Evolutionary conservation across 257 asterid species (phyloP), one percentile per base, ranked within the genome.

Genomic region (Solanum rostratum): DNA sequence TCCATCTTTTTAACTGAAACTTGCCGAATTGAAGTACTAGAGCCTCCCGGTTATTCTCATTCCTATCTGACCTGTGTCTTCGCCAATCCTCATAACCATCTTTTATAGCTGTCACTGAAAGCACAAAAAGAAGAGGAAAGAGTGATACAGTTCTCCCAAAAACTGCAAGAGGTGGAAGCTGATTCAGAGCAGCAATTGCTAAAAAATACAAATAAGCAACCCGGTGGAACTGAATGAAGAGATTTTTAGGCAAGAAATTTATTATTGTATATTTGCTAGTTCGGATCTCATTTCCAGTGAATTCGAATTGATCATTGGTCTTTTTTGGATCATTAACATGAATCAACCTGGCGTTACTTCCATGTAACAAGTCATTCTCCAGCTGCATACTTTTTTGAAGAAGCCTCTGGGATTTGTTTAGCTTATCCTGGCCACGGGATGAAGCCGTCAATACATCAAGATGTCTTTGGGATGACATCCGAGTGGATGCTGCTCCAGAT

Each of bases 21-120:
- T 90, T 91, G 78, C 92, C 93, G 46, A 89, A 85, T 84, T 94
- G 97, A 22, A 92, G 92, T 88, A 97, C 97, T 70, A 93, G 81
- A 84, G 96, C 92, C 90, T 95, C 99, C 78, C 98, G 92, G 84
- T 97, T 94, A 88, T 97, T 97, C 91, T 97, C 99, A 81, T 97
- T 97, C 93, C 96, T 91, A 84, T 97, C 99, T 59, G 98, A 97
- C 88, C 99, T 91, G 93, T 97, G 99, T 79, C 99, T 91, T 87
- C 99, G 91, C 99, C 98, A 97, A 88, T 97, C 99, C 91, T 96
- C 98, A 85, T 97, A 97, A 69, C 98, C 98, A 90, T 97, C 99
- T 91, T 97, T 97, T 69, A 97, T 91, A 84, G 99, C 99, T 13
- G 99, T 97, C 82, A 97, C 98, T 57, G 97, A 87, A 82, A 97